These are phyloP conservation scores for Cystoderma amianthinum DNA, from an alignment of 768 basidiomycete genomes.

Conservation along the genomic window DNA sequence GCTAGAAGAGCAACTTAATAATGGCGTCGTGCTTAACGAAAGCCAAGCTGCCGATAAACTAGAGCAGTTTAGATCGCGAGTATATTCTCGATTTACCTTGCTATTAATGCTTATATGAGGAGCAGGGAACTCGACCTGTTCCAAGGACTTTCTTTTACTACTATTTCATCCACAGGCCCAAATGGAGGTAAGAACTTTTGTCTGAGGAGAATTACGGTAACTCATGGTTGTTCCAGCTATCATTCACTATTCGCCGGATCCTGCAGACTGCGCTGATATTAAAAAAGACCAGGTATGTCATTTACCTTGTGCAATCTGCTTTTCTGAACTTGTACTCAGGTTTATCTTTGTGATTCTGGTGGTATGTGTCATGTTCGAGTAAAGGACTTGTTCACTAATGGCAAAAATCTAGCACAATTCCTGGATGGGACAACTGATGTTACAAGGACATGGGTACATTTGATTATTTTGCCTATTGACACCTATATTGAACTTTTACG, in stretches of 20 bases:
- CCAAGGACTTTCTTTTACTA: conserved; percentile 84
- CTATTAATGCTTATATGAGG: background rate
- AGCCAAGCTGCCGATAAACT: conserved; percentile 74
- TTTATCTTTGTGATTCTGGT: conserved; percentile 72
- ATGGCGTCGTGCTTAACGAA: conserved; percentile 62
- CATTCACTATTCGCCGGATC: conserved; percentile 88
- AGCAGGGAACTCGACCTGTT: conserved; percentile 75
- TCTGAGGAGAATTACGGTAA: background rate
- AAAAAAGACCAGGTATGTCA: conserved; percentile 58
- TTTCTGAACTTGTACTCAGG: conserved; percentile 15
- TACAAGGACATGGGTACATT: conserved; percentile 75
- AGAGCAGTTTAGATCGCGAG: conserved; percentile 76
- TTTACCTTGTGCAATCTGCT: background rate
- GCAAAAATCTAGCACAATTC: conserved; percentile 57
- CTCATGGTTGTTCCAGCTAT: conserved; percentile 49
- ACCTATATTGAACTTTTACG: background rate
- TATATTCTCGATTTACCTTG: conserved; percentile 1
- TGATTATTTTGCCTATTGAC: background rate
- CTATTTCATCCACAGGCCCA: conserved; percentile 89
- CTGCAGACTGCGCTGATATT: conserved; percentile 65
- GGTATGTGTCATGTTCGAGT: conserved; percentile 27
- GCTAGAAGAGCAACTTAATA: conserved; percentile 78
- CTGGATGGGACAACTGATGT: conserved; percentile 94
- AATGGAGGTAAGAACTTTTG: conserved; percentile 64
- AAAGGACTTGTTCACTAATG: background rate